Evolutionary conservation across 495 filamentous ascomycete species (phyloP), one percentile per base, ranked within the genome.

Genomic region (Penicillium fimorum): DNA sequence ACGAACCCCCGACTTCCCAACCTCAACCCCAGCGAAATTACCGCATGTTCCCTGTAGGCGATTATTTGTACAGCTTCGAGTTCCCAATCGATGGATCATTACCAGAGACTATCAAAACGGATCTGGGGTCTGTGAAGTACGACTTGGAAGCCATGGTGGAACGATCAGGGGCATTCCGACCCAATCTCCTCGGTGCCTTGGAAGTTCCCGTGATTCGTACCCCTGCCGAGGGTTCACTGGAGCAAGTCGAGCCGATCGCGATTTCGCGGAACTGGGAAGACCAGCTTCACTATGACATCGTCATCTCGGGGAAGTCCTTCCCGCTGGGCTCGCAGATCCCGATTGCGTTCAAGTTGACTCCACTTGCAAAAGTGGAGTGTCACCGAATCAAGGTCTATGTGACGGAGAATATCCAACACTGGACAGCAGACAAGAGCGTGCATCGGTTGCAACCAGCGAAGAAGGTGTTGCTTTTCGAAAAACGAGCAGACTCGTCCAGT

Each of bases 261-360:
- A 97, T 98, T 63, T 96, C 90, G 50, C 80, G 94, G 24, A 92
- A 91, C 53, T 98, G 94, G 94, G 94, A 98, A 64, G 95, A 98
- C 64, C 94, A 98, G 65, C 81, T 98, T 32, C 92, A 97, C 64
- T 98, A 98, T 71, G 94, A 98, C 63, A 98, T 98, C 57, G 90
- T 97, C 62, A 96, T 98, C 57, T 97, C 93, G 4, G 94, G 95
- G 49, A 98, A 98, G 83, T 96, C 93, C 2, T 98, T 98, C 64
- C 91, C 94, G 4, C 79, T 98, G 13, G 95, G 95, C 18, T 80
- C 89, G 4, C 91, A 91, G 63, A 91, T 98, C 24, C 94, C 94
- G 13, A 96, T 98, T 56, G 94, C 95, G 2, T 97, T 98, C 79
- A 97, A 96, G 64, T 79, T 98, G 55, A 98, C 93, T 2, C 94